Conservation (phyloP, 176 grass and related monocot species). For the Oryza meridionalis region DNA sequence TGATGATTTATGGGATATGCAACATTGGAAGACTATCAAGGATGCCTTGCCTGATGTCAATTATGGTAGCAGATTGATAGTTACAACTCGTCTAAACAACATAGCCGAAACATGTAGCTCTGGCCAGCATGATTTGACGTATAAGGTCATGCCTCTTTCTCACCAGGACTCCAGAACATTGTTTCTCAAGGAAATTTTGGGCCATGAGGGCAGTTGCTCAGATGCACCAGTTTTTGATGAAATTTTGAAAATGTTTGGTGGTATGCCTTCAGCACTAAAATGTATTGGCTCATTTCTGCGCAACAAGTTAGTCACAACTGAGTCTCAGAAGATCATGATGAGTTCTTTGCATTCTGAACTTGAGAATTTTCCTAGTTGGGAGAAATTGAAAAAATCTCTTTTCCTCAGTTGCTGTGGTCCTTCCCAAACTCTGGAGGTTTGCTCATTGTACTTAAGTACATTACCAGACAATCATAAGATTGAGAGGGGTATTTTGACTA, state of each 20-base stretch:
- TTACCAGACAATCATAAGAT: constrained; percentile 14
- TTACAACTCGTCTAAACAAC: not conserved
- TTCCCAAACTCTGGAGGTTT: not conserved
- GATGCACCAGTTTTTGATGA: not conserved
- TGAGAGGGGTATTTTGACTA: not conserved
- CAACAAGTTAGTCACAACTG: too few relatives aligned
- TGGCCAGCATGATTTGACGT: not conserved
- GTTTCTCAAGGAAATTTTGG: not conserved
- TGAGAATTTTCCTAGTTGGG: not conserved
- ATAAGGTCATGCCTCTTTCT: not conserved
- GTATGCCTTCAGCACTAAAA: constrained; percentile 8
- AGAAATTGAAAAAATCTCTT: not conserved
- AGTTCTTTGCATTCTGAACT: not conserved
- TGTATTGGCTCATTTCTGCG: constrained; percentile 17
- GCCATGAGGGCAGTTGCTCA: not conserved
- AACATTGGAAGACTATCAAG: not conserved
- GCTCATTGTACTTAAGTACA: too few relatives aligned
- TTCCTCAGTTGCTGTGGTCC: not conserved
- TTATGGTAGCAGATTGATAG: constrained; percentile 17
- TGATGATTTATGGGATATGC: constrained; percentile 24
- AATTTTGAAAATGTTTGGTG: constrained; percentile 12
- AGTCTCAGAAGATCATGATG: not conserved
- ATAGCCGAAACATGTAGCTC: constrained; percentile 8
- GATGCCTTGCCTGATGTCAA: not conserved
- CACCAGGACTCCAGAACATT: not conserved